These are phyloP conservation scores for Helichrysum umbraculigerum DNA, from an alignment of 129 eudicot genomes.

Conservation along the genomic window DNA sequence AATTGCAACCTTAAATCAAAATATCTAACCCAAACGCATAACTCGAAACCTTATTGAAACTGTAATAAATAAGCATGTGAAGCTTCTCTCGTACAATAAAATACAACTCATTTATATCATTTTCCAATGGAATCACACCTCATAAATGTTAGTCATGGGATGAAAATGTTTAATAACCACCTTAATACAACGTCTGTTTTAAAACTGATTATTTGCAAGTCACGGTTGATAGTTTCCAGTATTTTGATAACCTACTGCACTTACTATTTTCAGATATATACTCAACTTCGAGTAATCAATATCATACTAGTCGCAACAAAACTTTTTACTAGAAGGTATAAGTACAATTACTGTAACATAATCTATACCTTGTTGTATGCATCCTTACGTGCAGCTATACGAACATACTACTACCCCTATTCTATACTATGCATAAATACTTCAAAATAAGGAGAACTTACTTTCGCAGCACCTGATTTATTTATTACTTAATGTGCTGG, in stretches of 20 bases:
- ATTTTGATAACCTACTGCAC: not conserved
- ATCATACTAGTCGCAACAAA: not conserved
- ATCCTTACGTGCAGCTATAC: not conserved
- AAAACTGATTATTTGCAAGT: not conserved
- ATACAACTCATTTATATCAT: not conserved
- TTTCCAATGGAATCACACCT: not conserved
- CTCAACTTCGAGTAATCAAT: not conserved
- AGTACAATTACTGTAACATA: not conserved
- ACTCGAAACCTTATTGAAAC: slow-evolving; percentile 3
- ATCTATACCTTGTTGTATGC: not conserved
- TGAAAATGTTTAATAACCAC: not conserved
- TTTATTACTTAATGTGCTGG: not conserved
- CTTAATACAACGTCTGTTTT: not conserved
- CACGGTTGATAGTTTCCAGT: not conserved
- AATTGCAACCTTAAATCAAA: not conserved
- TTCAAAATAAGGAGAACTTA: not conserved
- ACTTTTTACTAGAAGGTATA: not conserved
- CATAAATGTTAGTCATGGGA: not conserved
- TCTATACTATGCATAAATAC: no score
- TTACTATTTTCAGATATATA: not conserved
- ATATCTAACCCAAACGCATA: not conserved
- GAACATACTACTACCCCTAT: not conserved
- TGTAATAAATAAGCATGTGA: not conserved
- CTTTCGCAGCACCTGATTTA: not conserved
- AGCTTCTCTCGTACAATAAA: slow-evolving; percentile 2